Evolutionary conservation across 2,329 filamentous ascomycete genomes (phyloP), one percentile per base, ranked within the genome.

Genomic region (Curvularia lunata): DNA sequence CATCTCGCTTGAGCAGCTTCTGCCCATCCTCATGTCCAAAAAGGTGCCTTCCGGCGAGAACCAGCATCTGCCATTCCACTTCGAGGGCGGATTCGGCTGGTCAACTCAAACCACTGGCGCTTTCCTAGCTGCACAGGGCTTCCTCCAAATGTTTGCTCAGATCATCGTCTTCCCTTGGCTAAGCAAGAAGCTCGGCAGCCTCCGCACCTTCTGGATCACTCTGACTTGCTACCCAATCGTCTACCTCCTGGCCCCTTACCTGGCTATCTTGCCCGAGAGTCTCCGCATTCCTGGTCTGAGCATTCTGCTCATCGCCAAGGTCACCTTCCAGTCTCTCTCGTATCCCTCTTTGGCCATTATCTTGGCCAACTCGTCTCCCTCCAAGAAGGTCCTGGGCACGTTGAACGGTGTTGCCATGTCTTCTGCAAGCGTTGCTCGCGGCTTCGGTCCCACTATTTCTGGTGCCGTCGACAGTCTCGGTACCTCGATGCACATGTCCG

Each of bases 331-430:
- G 67, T 93, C 92, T 45, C 88, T 97, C 78, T 89, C 93, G 0
- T 98, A 97, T 77, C 95, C 95, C 10, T 91, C 90, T 69, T 92
- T 93, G 65, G 89, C 90, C 10, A 96, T 98, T 56, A 86, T 99
- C 56, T 85, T 97, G 28, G 91, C 92, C 58, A 96, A 98, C 76
- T 89, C 92, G 16, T 91, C 93, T 0, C 91, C 92, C 0, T 93
- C 89, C 7, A 89, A 90, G 54, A 85, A 91, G 48, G 90, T 96
- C 1, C 86, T 98, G 1, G 95, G 95, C 2, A 93, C 91, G 0
- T 90, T 99, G 76, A 98, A 98, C 69, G 95, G 95, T 18, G 89
- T 93, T 12, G 93, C 93, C 0, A 92, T 92, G 28, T 97, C 93
- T 1, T 92, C 91, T 2, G 95, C 95, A 4, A 97, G 92, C 73